Evolutionary conservation across 73 alveolate species (phyloP), one percentile per base, ranked within the genome.

Genomic region (Symbiodinium pilosum): DNA sequence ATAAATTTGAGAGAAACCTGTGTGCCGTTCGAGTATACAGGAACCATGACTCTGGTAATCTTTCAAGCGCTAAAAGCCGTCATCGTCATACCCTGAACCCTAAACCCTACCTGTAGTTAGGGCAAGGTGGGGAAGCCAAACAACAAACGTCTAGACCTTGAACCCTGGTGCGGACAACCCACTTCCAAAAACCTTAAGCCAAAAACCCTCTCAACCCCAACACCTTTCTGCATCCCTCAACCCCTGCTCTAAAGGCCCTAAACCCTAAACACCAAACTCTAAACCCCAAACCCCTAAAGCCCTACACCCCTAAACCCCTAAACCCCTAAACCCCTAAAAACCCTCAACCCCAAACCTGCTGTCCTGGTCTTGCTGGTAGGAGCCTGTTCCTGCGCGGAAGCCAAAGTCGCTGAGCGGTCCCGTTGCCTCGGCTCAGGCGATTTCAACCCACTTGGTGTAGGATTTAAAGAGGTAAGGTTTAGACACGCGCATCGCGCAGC

Each of bases 351-450:
- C 34, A 43, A 47, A 32, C 77, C 51, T 43, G 3, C 52, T 8
- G 40, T 52, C 64, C 41, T 7, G 42, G 41, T 54, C 51, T 32
- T 77, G n/a, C 30, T 6, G 41, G 38, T 20, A 4, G 21, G 84
- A 24, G 84, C 59, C 42, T 20, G 44, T 86, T 64, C 75, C 69
- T 59, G 59, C 28, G 95, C 95, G 7, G 95, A 88, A 3, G 95
- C 95, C 87, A 91, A 24, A 26, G 96, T 91, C 38, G 96, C 96
- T 5, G 87, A 64, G 77, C 96, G 96, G 39, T 91, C 96, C 41
- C 73, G 43, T 43, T 91, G 96, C 96, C 96, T 91, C 69, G 59
- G 59, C 59, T 47, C 14, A 47, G 59, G 59, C 21, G 59, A 6
- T 47, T 47, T 9, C n/a, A n/a, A n/a, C n/a, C n/a, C n/a, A n/a